phyloP scores from a whole-genome alignment of 768 basidiomycete genomes.

The Boletus vermiculosoides region DNA sequence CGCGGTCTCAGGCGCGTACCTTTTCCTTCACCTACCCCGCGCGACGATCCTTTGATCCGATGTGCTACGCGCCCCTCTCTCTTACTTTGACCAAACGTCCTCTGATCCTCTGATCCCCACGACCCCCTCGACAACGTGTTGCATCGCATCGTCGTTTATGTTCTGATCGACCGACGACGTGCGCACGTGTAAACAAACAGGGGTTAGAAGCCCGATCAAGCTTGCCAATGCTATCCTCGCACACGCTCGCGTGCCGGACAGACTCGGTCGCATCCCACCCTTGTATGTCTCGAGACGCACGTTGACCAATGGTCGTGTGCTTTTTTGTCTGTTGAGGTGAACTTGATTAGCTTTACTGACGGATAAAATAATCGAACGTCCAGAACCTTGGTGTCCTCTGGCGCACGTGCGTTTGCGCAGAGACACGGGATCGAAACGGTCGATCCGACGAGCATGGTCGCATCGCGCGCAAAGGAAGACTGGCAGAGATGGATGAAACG shows the following conservation, averaged over 20 bases:
- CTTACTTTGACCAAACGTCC: neutral
- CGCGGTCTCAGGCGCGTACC: constrained; percentile 58
- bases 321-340: neutral
- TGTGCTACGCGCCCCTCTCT: neutral
- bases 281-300: constrained; percentile 42
- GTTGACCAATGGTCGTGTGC: neutral
- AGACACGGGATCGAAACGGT: constrained; percentile 34
- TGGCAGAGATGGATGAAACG: constrained; percentile 63
- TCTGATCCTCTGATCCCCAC: neutral
- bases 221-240: constrained; percentile 59
- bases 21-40: neutral
- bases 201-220: constrained; percentile 67
- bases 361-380: neutral
- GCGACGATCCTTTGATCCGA: constrained; percentile 2
- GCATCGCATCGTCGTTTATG: neutral
- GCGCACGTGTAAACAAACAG: constrained; percentile 32
- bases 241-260: constrained; percentile 45
- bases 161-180: neutral
- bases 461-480: constrained; percentile 45
- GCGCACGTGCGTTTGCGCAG: constrained; percentile 58
- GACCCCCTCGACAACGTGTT: neutral
- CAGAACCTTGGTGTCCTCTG: constrained; percentile 61
- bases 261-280: constrained; percentile 67
- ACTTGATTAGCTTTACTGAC: neutral
- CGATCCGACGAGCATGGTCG: constrained; percentile 45